phyloP scores from a whole-genome alignment of 1,284 basidiomycete species.

The Apiotrichum domesticum region DNA sequence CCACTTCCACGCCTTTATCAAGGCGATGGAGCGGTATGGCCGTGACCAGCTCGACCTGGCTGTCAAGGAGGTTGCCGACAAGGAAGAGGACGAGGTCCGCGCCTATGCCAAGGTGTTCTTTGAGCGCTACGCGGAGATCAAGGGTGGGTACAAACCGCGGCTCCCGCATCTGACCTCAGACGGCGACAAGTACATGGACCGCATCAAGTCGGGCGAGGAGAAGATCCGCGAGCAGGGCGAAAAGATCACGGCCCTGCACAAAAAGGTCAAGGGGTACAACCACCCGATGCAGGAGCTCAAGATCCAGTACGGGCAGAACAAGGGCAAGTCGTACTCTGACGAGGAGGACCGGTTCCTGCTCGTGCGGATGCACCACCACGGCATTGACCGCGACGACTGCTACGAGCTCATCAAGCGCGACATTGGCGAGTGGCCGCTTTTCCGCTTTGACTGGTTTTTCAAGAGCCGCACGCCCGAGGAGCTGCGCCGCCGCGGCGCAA shows the following conservation, averaged over 20 bases:
- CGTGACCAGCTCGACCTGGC: conserved; percentile 65
- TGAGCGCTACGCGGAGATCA: conserved; percentile 79
- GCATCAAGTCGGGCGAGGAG: conserved; percentile 75
- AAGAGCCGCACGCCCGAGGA: conserved; percentile 90
- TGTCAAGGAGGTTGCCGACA: conserved; percentile 78
- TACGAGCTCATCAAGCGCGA: conserved; percentile 96
- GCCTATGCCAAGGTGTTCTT: conserved; percentile 82
- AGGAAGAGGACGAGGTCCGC: conserved; percentile 73
- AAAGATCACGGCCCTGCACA: conserved; percentile 78
- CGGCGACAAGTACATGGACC: conserved; percentile 69
- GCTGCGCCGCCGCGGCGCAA: conserved; percentile 81
- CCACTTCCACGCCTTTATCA: conserved; percentile 88
- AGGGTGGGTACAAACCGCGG: conserved; percentile 54
- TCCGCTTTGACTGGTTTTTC: conserved; percentile 98
- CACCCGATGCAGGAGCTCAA: conserved; percentile 94
- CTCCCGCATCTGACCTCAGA: conserved; percentile 48
- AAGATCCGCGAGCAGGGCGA: conserved; percentile 58
- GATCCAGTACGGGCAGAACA: conserved; percentile 87
- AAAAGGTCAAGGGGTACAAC: conserved; percentile 72
- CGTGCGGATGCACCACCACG: conserved; percentile 85
- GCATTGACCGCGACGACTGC: conserved; percentile 83
- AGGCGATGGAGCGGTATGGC: conserved; percentile 78
- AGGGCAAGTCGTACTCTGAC: conserved; percentile 91
- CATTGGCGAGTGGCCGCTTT: conserved; percentile 91
- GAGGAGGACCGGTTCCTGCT: conserved; percentile 96